phyloP scores from a whole-genome alignment of 2,329 filamentous ascomycete genomes.

The Bipolaris victoriae region DNA sequence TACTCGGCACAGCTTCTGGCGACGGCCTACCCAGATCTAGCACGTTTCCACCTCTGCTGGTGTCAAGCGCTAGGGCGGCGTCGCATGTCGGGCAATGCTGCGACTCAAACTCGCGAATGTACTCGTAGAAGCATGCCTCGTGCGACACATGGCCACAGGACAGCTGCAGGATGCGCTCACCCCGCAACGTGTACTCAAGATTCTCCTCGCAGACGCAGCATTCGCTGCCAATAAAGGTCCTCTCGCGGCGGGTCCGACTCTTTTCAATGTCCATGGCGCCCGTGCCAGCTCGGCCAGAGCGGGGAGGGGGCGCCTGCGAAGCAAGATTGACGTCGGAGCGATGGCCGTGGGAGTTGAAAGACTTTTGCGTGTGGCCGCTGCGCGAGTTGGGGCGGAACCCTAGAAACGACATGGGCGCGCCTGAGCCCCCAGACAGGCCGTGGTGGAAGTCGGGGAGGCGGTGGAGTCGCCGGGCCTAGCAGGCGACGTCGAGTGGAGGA shows the following conservation, averaged over 20 bases:
- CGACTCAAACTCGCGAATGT: slow-evolving; percentile 91
- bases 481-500: slow-evolving; percentile 43
- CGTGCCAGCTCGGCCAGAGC: slow-evolving; percentile 58
- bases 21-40: slow-evolving; percentile 73
- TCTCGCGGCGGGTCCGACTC: slow-evolving; percentile 79
- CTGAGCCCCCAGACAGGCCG: slow-evolving; percentile 46
- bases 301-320: slow-evolving; percentile 35
- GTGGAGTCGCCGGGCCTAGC: slow-evolving; percentile 42
- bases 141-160: slow-evolving; percentile 97
- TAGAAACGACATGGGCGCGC: slow-evolving; percentile 51
- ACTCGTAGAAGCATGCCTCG: slow-evolving; percentile 98
- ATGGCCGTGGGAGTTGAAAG: slow-evolving; percentile 27
- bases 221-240: slow-evolving; percentile 93
- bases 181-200: slow-evolving; percentile 90
- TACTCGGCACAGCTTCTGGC: slow-evolving; percentile 10
- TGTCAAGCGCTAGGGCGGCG: slow-evolving; percentile 88
- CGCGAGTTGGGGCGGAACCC: slow-evolving; percentile 48
- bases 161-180: slow-evolving; percentile 93
- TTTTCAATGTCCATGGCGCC: slow-evolving; percentile 77
- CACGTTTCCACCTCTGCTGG: slow-evolving; percentile 88
- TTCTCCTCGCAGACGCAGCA: slow-evolving; percentile 98
- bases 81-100: slow-evolving; percentile 95
- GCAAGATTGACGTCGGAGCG: slow-evolving; percentile 36
- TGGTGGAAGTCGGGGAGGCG: slow-evolving; percentile 29
- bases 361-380: slow-evolving; percentile 36